phyloP scores from a whole-genome alignment of 208 protist genomes.

The Trypanosoma cruzi region DNA sequence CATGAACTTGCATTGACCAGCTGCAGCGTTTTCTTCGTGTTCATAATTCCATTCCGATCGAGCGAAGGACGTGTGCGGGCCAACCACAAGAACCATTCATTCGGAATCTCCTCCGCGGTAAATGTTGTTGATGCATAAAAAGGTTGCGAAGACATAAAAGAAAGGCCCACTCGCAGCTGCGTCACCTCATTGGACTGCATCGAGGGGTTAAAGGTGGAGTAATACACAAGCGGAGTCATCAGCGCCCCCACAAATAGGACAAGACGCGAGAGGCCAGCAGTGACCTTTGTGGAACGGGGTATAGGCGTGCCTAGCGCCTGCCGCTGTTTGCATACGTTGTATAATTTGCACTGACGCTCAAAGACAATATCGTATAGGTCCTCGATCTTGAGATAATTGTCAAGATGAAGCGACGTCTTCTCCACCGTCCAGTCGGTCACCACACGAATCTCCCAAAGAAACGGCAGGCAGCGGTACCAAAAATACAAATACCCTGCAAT shows the following conservation, averaged over 20 bases:
- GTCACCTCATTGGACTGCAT: slow-evolving; percentile 48
- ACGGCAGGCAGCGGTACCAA: slow-evolving; percentile 63
- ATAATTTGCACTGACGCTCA: slow-evolving; percentile 36
- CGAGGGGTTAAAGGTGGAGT: slow-evolving; percentile 85
- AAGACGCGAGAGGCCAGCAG: slow-evolving; percentile 46
- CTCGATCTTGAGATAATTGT: slow-evolving; percentile 83
- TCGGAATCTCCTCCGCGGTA: slow-evolving; percentile 23
- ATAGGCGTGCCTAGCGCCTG: slow-evolving; percentile 41
- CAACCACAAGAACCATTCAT: slow-evolving; percentile 46
- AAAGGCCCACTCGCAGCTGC: slow-evolving; percentile 42
- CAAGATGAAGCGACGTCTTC: slow-evolving; percentile 63
- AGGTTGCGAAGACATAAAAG: slow-evolving; percentile 49
- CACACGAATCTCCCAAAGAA: slow-evolving; percentile 76
- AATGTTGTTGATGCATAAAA: slow-evolving; percentile 58
- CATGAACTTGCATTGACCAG: slow-evolving; percentile 51
- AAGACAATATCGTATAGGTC: slow-evolving; percentile 69
- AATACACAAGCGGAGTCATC: slow-evolving; percentile 83
- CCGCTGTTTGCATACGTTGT: slow-evolving; percentile 15
- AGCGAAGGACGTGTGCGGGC: slow-evolving; percentile 64
- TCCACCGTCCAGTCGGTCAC: slow-evolving; percentile 81
- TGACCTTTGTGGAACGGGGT: slow-evolving; percentile 36
- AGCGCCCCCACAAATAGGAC: slow-evolving; percentile 63
- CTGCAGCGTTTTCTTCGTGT: slow-evolving; percentile 40
- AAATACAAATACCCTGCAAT: slow-evolving; percentile 42
- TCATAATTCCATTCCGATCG: slow-evolving; percentile 29